phyloP scores from a whole-genome alignment of 2,329 filamentous ascomycete species.

The Trichophyton rubrum region DNA sequence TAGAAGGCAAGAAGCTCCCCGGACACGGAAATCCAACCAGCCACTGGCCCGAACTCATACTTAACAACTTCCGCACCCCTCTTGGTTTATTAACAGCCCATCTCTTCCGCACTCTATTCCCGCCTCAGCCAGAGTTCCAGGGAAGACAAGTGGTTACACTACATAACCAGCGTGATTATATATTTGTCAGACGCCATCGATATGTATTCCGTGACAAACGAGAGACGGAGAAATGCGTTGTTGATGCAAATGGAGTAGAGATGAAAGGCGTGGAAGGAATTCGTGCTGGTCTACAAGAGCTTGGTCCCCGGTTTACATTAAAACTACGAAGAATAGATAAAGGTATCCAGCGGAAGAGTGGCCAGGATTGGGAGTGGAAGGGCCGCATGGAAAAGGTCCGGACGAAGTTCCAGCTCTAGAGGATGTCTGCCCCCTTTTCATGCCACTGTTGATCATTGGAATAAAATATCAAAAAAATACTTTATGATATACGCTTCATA shows the following conservation, averaged over 20 bases:
- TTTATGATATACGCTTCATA: too few relatives aligned
- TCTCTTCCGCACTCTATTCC: slow-evolving; percentile 69
- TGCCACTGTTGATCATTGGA: background rate
- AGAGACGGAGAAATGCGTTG: slow-evolving; percentile 72
- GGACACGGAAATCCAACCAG: slow-evolving; percentile 84
- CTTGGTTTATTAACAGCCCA: slow-evolving; percentile 78
- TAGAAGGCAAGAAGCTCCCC: slow-evolving; percentile 74
- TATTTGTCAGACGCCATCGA: slow-evolving; percentile 79
- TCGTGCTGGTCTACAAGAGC: slow-evolving; percentile 75
- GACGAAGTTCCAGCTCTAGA: slow-evolving; percentile 78
- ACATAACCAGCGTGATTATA: slow-evolving; percentile 92
- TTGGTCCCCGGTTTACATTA: slow-evolving; percentile 71
- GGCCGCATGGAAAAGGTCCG: slow-evolving; percentile 86
- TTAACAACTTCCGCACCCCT: slow-evolving; percentile 92
- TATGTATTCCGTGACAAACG: slow-evolving; percentile 89
- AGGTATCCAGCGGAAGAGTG: slow-evolving; percentile 63
- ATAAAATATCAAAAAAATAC: too few relatives aligned
- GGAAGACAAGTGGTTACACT: slow-evolving; percentile 84
- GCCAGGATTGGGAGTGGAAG: slow-evolving; percentile 94
- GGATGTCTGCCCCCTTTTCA: background rate
- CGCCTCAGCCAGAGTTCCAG: slow-evolving; percentile 66
- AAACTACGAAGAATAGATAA: slow-evolving; percentile 87
- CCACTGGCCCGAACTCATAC: slow-evolving; percentile 76
- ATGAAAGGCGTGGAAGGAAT: slow-evolving; percentile 78
- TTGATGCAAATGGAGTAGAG: slow-evolving; percentile 67